Base-by-base conservation (phyloP, 2,329 filamentous ascomycete species). In the Seiridium cupressi region DNA sequence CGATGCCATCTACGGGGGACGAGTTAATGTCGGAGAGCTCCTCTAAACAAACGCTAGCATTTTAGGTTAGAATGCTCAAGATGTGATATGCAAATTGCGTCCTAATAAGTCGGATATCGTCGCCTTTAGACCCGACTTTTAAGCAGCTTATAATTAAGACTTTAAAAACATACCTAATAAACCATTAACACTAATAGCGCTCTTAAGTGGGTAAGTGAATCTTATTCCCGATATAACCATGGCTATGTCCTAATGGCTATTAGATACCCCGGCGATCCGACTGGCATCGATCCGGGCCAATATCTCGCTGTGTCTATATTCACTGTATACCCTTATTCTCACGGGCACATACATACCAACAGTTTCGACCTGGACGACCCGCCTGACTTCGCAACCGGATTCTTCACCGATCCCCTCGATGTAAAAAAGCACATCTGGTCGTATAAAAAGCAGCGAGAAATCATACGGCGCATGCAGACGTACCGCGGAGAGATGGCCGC, bases 391-490 rank as follows among this genome's bases (percentile, higher is more conserved):
- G 77, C 84, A 55, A 76, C 81, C 0, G 85, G 84, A 7, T 85
- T 79, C 69, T 76, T 88, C 36, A 77, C 71, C 3, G 79, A 87
- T 56, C 66, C 72, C 10, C 61, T 83, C n/a, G 85, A 89, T 65
- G 47, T 86, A 32, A 81, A 81, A 66, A 83, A 80, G 65, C 79
- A 83, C 10, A 64, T 85, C 11, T 87, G 85, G 84, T 79, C 76
- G 1, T 89, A 89, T 75, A 89, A 89, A 70, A 81, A 81, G 65
- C 77, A 79, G 34, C 83, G 86, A 4, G 84, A 87, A 68, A 80
- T 87, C 55, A 74, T 77, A 10, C 80, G 85, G 2, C 81, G 84
- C 34, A 81, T 83, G 68, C 72, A 77, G 3, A 74, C 77, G 55
- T 86, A 80, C 71, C 63, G 75, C 61, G 74, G 83, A 65, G 75